phyloP scores from a whole-genome alignment of 768 basidiomycete species.

The Tylopilus vinaceipallidus region DNA sequence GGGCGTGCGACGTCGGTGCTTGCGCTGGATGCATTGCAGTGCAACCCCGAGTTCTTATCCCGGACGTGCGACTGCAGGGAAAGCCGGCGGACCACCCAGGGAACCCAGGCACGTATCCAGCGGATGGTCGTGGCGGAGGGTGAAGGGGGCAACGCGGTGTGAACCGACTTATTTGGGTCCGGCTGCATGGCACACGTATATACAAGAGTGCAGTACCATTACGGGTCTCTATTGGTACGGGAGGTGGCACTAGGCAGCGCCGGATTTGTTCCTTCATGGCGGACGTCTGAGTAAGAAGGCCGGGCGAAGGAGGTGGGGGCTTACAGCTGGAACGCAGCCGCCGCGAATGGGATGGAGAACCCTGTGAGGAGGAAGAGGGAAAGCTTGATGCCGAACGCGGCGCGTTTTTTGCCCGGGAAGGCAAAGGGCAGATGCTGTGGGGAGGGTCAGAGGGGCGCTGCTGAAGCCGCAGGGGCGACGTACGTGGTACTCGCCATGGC shows the following conservation, averaged over 20 bases:
- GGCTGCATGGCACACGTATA: conserved; percentile 4
- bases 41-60: conserved; percentile 58
- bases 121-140: conserved; percentile 28
- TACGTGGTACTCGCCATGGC: conserved; percentile 54
- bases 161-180: conserved; percentile 5
- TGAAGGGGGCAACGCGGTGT: conserved; percentile 18
- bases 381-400: conserved; percentile 38
- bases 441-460: conserved; percentile 6
- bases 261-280: conserved; percentile 39
- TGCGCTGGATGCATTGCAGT: conserved; percentile 70
- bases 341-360: conserved; percentile 67
- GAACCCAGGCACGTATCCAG: conserved; percentile 37
- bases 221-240: conserved; percentile 2
- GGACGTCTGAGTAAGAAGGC: conserved; percentile 3
- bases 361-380: conserved; percentile 45
- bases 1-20: conserved; percentile 57
- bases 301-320: conserved; percentile 23
- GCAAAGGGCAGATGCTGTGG: conserved; percentile 55
- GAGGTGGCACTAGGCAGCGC: conserved; percentile 19
- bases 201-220: background rate
- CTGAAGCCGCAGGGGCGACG: background rate
- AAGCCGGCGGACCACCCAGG: conserved; percentile 33
- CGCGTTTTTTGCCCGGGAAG: conserved; percentile 50
- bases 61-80: conserved; percentile 67
- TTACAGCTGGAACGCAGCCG: conserved; percentile 62